Conservation (phyloP, 148 eudicot species). For the Euryodendron excelsum region DNA sequence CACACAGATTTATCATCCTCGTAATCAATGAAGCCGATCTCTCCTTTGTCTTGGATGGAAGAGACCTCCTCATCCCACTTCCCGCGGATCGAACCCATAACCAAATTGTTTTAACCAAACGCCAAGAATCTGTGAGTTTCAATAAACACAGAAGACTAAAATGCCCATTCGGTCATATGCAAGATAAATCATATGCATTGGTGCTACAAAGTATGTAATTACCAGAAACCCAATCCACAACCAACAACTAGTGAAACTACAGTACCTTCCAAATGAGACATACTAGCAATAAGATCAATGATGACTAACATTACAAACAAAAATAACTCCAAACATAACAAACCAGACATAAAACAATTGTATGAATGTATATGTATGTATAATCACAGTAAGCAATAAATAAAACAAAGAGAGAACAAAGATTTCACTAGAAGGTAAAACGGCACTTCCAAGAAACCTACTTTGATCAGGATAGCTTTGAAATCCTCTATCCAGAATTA, state of each 20-base stretch:
- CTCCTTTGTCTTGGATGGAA: slow-evolving; percentile 72
- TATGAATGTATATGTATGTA: background rate
- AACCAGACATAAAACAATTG: background rate
- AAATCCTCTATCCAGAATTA: too few species aligned
- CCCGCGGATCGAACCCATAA: slow-evolving; percentile 34
- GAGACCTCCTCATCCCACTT: slow-evolving; percentile 61
- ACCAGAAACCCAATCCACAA: background rate
- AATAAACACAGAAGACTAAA: background rate
- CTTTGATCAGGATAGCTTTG: too few species aligned
- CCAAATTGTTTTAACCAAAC: background rate
- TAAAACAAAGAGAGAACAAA: too few species aligned
- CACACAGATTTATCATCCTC: slow-evolving; percentile 58
- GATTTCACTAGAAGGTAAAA: too few species aligned
- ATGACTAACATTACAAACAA: background rate
- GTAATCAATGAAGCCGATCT: slow-evolving; percentile 68
- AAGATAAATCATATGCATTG: background rate
- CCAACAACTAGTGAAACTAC: background rate
- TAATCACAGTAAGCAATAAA: background rate
- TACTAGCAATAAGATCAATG: background rate
- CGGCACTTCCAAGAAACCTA: too few species aligned
- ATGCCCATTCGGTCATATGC: background rate
- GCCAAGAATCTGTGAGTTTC: background rate
- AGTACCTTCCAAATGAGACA: background rate
- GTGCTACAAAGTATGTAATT: background rate
- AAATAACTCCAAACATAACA: background rate